These are phyloP conservation scores for Phytopythium oedochilum DNA, from an alignment of 352 stramenopile genomes.

Conservation along the genomic window DNA sequence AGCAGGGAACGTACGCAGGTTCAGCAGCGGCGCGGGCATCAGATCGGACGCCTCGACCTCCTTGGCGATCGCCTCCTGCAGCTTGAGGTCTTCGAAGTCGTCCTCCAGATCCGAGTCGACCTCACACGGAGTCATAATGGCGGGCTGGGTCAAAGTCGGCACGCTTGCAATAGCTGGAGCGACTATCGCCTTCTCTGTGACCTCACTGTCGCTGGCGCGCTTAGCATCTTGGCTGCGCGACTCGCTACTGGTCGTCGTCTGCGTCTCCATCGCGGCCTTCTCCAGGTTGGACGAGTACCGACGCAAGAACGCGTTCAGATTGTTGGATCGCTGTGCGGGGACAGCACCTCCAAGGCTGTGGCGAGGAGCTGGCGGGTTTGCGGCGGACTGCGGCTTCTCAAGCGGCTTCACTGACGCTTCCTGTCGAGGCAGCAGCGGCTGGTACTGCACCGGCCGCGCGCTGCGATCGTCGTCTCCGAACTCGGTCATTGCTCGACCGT, in stretches of 20 bases:
- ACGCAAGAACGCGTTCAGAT: conserved; percentile 61
- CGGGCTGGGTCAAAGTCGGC: neutral
- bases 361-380: neutral
- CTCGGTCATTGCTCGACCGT: conserved; percentile 6
- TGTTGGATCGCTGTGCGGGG: conserved; percentile 31
- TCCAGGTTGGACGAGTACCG: conserved; percentile 68
- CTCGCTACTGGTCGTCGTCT: neutral
- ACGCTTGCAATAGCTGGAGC: neutral
- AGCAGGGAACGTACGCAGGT: neutral
- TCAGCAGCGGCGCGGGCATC: neutral
- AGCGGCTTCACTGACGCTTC: conserved; percentile 3
- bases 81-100: neutral
- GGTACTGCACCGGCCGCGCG: conserved; percentile 4
- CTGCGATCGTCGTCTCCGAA: conserved; percentile 9
- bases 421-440: conserved; percentile 1
- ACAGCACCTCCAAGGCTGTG: conserved; percentile 11
- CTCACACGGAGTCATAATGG: neutral
- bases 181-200: neutral
- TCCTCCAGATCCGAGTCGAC: neutral
- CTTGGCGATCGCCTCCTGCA: neutral
- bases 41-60: neutral
- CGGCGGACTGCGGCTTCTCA: neutral
- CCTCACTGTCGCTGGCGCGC: neutral
- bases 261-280: conserved; percentile 8
- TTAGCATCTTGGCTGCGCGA: neutral